phyloP scores from a whole-genome alignment of 441 rosid species.

The Jatropha multifida region DNA sequence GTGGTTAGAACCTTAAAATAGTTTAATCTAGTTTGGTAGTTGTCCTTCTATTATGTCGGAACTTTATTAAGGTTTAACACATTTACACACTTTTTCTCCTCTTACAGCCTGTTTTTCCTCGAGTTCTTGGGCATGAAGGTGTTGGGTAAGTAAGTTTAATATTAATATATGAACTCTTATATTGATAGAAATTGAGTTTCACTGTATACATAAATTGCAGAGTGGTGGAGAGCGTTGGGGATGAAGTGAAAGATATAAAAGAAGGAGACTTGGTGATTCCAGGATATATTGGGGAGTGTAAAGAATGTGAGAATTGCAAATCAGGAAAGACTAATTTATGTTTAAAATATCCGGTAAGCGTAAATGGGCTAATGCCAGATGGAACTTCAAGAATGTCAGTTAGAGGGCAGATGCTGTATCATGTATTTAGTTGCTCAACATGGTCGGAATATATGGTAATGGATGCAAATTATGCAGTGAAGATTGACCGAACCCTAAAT shows the following conservation, averaged over 20 bases:
- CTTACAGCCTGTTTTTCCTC: conserved; percentile 42
- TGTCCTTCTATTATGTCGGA: too few relatives aligned
- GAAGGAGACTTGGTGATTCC: conserved; percentile 51
- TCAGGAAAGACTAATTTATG: conserved; percentile 38
- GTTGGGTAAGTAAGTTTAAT: conserved; percentile 36
- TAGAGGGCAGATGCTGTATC: conserved; percentile 33
- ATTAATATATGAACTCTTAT: neutral
- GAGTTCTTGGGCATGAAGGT: conserved; percentile 51
- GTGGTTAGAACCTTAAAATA: neutral
- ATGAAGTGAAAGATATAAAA: conserved; percentile 29
- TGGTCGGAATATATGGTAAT: conserved; percentile 45
- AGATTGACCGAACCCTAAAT: conserved; percentile 24
- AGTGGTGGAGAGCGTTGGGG: conserved; percentile 38
- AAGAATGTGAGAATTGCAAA: conserved; percentile 40
- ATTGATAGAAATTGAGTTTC: too few relatives aligned
- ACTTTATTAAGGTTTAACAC: too few relatives aligned
- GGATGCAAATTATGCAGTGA: conserved; percentile 31
- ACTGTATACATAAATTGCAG: conserved; percentile 9
- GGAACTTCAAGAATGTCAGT: conserved; percentile 49
- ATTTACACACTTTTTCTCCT: too few relatives aligned
- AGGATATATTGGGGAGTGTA: conserved; percentile 32
- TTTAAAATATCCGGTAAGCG: conserved; percentile 23
- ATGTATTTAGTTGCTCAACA: conserved; percentile 40
- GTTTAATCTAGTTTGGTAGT: too few relatives aligned
- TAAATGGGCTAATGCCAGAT: conserved; percentile 35